Evolutionary conservation across 1,284 basidiomycete species (phyloP).

Genomic region (Naganishia albida): DNA sequence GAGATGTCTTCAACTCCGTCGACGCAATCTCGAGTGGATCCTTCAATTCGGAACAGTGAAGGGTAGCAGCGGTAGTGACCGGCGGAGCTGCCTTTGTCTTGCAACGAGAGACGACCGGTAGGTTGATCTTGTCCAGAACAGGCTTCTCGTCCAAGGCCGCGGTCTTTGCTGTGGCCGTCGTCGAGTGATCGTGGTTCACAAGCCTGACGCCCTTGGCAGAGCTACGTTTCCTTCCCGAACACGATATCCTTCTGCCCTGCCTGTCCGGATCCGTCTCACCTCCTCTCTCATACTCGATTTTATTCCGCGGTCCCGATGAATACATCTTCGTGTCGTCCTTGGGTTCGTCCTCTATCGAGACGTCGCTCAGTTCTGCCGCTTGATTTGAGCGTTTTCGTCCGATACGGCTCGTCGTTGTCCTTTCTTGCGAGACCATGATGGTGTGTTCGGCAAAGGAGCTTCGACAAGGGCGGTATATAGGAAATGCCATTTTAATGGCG

Average conservation of each 20-base stretch:
- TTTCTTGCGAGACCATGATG: not conserved
- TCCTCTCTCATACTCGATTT: not conserved
- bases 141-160: not conserved
- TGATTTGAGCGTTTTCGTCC: slow-evolving; percentile 26
- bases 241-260: slow-evolving; percentile 11
- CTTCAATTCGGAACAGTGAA: not conserved
- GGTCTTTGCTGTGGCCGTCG: not conserved
- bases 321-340: not conserved
- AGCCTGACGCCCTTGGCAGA: slow-evolving; percentile 10
- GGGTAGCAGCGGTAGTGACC: not conserved
- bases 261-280: slow-evolving; percentile 8
- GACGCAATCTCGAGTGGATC: not conserved
- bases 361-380: slow-evolving; percentile 24
- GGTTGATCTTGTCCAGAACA: not conserved
- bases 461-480: slow-evolving; percentile 15
- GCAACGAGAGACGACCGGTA: not conserved
- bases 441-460: slow-evolving; percentile 10
- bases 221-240: slow-evolving; percentile 8
- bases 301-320: not conserved
- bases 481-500: slow-evolving; percentile 16
- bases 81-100: not conserved
- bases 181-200: not conserved
- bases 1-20: not conserved
- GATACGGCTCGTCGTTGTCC: slow-evolving; percentile 2
- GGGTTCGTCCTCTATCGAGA: slow-evolving; percentile 17